A percentile compares a stretch with the other conserved stretches of the same genome.
Evolutionary conservation across 331 rosid species (phyloP).

Genomic region (Rosa hybrid): DNA sequence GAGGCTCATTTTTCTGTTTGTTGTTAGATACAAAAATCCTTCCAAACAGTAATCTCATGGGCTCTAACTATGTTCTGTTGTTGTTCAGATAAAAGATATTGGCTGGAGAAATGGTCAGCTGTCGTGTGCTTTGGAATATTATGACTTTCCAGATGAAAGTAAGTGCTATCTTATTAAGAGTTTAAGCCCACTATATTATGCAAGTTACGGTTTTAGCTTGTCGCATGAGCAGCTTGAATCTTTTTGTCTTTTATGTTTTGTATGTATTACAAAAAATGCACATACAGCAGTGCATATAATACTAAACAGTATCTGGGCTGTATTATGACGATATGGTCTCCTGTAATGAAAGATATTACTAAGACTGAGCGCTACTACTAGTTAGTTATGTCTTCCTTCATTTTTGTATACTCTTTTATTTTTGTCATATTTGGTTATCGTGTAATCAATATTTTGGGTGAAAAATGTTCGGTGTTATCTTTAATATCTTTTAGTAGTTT

Average conservation of each 20-base stretch:
- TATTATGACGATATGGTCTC: background rate
- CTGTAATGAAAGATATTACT: background rate
- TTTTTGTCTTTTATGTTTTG: background rate
- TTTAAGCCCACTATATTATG: background rate
- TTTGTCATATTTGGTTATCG: background rate
- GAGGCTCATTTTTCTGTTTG: background rate
- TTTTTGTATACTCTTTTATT: background rate
- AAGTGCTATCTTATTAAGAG: constrained; percentile 22
- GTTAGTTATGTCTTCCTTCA: background rate
- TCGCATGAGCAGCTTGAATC: background rate
- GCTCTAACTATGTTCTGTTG: constrained; percentile 21
- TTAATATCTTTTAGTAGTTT: background rate
- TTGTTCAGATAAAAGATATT: constrained; percentile 50
- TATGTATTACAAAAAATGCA: background rate
- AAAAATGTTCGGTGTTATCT: background rate
- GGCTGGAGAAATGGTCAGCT: constrained; percentile 27
- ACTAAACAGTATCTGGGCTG: background rate
- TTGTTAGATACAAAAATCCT: background rate
- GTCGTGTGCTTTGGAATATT: constrained; percentile 44
- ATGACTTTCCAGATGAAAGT: constrained; percentile 80
- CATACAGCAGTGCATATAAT: background rate
- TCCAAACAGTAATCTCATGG: background rate
- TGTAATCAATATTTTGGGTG: background rate
- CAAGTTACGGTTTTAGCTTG: background rate
- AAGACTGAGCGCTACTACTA: background rate